Percentiles rank a stretch among this genome's conserved stretches.
These are phyloP conservation scores for Dioszegia hungarica DNA, from an alignment of 768 basidiomycete species.

Conservation along the genomic window DNA sequence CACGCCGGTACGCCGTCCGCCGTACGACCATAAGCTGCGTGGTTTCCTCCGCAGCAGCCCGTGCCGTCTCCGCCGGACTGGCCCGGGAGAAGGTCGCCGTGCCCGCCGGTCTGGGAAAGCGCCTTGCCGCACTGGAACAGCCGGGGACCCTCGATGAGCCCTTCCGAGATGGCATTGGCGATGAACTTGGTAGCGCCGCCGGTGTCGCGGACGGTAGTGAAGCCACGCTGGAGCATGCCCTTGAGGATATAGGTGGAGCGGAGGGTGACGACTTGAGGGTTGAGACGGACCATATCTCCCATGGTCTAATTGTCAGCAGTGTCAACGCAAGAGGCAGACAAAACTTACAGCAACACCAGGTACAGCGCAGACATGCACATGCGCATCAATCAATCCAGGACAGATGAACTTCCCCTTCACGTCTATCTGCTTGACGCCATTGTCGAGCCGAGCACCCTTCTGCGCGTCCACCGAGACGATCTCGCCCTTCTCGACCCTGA, in stretches of 20 bases:
- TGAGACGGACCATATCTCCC: slow-evolving; percentile 47
- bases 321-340: neutral
- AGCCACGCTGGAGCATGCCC: slow-evolving; percentile 51
- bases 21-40: slow-evolving; percentile 42
- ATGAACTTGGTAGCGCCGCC: slow-evolving; percentile 51
- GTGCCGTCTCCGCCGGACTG: slow-evolving; percentile 21
- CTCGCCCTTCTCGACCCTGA: slow-evolving; percentile 44
- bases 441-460: slow-evolving; percentile 6
- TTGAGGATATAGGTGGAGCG: slow-evolving; percentile 51
- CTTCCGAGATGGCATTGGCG: slow-evolving; percentile 47
- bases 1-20: slow-evolving; percentile 52
- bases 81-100: slow-evolving; percentile 48
- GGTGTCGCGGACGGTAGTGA: slow-evolving; percentile 52
- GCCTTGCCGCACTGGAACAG: slow-evolving; percentile 52
- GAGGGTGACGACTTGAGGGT: slow-evolving; percentile 48
- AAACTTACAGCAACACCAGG: slow-evolving; percentile 48
- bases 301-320: slow-evolving; percentile 36
- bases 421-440: slow-evolving; percentile 36
- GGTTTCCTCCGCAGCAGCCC: slow-evolving; percentile 50
- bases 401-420: slow-evolving; percentile 50
- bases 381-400: slow-evolving; percentile 54
- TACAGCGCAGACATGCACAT: slow-evolving; percentile 53
- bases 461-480: slow-evolving; percentile 35
- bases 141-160: slow-evolving; percentile 49
- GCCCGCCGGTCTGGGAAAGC: slow-evolving; percentile 53